Conservation (phyloP, 2,329 filamentous ascomycete species). For the Colletotrichum agaves region DNA sequence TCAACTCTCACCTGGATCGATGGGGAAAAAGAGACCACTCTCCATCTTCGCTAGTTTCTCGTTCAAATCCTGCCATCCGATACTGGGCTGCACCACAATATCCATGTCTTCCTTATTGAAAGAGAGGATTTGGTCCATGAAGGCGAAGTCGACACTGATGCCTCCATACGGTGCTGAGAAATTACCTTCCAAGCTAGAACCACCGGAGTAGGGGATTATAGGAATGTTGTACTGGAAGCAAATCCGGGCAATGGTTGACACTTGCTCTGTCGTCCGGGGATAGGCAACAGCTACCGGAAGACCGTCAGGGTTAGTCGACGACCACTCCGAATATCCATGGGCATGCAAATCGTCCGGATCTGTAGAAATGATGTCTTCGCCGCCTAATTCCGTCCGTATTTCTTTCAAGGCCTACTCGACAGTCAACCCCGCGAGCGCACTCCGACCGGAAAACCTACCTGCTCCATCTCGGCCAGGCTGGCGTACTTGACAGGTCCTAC, state of each 20-base stretch:
- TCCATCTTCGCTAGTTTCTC: constrained; percentile 73
- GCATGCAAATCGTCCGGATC: constrained; percentile 70
- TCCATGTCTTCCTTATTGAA: constrained; percentile 92
- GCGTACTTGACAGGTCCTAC: constrained; percentile 50
- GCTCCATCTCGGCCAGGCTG: constrained; percentile 49
- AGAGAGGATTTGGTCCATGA: constrained; percentile 84
- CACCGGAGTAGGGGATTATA: constrained; percentile 88
- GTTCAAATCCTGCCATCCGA: constrained; percentile 94
- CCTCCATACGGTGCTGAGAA: constrained; percentile 89
- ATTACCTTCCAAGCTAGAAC: constrained; percentile 88
- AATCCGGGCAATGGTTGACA: constrained; percentile 70
- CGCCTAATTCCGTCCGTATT: constrained; percentile 59
- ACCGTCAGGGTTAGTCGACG: constrained; percentile 67
- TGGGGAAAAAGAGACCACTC: constrained; percentile 87
- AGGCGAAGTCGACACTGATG: constrained; percentile 87
- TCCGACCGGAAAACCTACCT: constrained; percentile 33
- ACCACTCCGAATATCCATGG: constrained; percentile 77
- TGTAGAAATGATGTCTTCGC: constrained; percentile 69
- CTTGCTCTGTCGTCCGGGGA: constrained; percentile 69
- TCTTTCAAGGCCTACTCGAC: constrained; percentile 62
- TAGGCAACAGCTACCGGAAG: constrained; percentile 74
- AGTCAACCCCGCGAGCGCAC: not conserved
- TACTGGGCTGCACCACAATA: constrained; percentile 88
- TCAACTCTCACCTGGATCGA: constrained; percentile 77
- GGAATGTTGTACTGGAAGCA: constrained; percentile 85